These are phyloP conservation scores for Theileria equi DNA, from an alignment of 169 alveolate genomes.

Conservation along the genomic window DNA sequence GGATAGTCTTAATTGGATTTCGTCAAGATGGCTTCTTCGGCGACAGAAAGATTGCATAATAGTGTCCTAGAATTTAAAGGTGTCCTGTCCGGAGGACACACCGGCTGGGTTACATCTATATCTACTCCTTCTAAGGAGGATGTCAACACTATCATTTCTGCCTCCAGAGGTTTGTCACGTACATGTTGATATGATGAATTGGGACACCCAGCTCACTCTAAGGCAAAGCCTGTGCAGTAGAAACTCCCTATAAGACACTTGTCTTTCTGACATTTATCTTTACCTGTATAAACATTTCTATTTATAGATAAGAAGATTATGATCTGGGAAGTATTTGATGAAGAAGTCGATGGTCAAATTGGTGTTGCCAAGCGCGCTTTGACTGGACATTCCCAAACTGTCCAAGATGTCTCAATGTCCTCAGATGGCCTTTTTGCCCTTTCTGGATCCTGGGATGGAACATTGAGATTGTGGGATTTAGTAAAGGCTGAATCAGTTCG, in stretches of 20 bases:
- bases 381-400: conserved; percentile 90
- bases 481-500: conserved; percentile 87
- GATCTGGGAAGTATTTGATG: conserved; percentile 79
- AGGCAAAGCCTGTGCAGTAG: conserved; percentile 62
- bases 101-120: conserved; percentile 93
- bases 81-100: conserved; percentile 88
- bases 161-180: conserved; percentile 84
- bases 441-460: conserved; percentile 92
- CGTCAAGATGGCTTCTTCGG: conserved; percentile 20
- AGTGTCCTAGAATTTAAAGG: conserved; percentile 78
- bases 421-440: conserved; percentile 91
- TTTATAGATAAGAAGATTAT: conserved; percentile 75
- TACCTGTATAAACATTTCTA: background rate
- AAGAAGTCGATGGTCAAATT: conserved; percentile 75
- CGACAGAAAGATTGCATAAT: conserved; percentile 59
- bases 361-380: conserved; percentile 81
- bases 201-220: conserved; percentile 81
- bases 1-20: too few species aligned
- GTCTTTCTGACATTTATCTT: background rate
- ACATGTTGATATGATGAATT: conserved; percentile 45
- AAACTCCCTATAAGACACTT: conserved; percentile 26
- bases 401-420: conserved; percentile 90
- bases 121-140: conserved; percentile 87
- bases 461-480: conserved; percentile 91
- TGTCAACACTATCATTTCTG: conserved; percentile 86